Percentiles rank a stretch among this genome's conserved stretches.
These are phyloP conservation scores for Thecaphora thlaspeos DNA, from an alignment of 1,284 basidiomycete genomes.

Conservation along the genomic window DNA sequence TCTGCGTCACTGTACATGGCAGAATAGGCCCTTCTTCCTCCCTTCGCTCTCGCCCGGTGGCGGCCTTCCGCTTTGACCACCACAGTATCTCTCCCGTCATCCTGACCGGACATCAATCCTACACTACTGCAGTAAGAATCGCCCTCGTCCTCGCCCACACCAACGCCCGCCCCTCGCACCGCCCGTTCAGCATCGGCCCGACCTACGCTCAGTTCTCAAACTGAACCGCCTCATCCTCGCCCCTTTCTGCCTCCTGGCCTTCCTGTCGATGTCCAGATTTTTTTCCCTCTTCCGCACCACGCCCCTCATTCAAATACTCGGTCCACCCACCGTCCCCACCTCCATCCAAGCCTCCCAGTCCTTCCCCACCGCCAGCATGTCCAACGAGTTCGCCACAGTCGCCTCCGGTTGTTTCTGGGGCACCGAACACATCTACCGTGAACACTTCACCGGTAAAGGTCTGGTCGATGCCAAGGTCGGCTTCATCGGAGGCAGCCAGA, in stretches of 20 bases:
- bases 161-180: too few relatives aligned
- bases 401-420: slow-evolving; percentile 57
- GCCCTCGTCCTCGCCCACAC: too few relatives aligned
- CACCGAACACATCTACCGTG: slow-evolving; percentile 51
- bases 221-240: slow-evolving; percentile 17
- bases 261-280: slow-evolving; percentile 32
- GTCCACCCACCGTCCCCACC: slow-evolving; percentile 31
- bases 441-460: slow-evolving; percentile 55
- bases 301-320: slow-evolving; percentile 34
- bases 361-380: slow-evolving; percentile 15
- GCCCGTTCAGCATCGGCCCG: too few relatives aligned
- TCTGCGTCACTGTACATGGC: too few relatives aligned
- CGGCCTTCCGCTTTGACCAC: too few relatives aligned
- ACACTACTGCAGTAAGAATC: too few relatives aligned
- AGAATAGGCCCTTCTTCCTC: too few relatives aligned
- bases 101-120: too few relatives aligned
- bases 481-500: slow-evolving; percentile 50
- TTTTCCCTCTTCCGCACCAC: slow-evolving; percentile 37
- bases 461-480: slow-evolving; percentile 48
- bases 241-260: slow-evolving; percentile 5
- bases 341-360: slow-evolving; percentile 27
- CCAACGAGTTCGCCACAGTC: slow-evolving; percentile 37
- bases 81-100: too few relatives aligned
- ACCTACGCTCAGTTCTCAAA: slow-evolving; percentile 4
- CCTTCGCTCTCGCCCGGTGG: too few relatives aligned